Evolutionary conservation across 805 yeast species (phyloP).

Genomic region (Candida insectorum): DNA sequence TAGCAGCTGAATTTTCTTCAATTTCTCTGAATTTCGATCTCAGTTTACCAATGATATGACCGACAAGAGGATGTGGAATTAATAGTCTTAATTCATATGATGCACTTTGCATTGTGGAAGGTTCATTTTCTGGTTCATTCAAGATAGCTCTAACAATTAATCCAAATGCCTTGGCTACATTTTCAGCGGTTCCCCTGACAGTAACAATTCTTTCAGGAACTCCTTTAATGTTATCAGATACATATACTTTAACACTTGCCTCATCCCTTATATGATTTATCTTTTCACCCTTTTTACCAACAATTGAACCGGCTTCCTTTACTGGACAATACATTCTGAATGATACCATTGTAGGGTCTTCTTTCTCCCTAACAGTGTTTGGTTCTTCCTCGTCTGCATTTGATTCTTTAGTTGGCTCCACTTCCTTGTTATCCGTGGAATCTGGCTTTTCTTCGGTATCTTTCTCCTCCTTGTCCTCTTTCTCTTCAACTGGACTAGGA

Average conservation of each 20-base stretch:
- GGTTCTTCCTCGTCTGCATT: slow-evolving; percentile 2
- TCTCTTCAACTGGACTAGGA: background rate
- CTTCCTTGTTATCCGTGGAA: slow-evolving; percentile 1
- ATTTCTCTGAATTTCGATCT: slow-evolving; percentile 76
- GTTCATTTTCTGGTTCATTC: slow-evolving; percentile 63
- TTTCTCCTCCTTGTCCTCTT: background rate
- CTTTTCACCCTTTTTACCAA: slow-evolving; percentile 78
- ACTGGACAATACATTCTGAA: slow-evolving; percentile 74
- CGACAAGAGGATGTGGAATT: slow-evolving; percentile 77
- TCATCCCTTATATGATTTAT: slow-evolving; percentile 61
- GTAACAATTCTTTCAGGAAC: slow-evolving; percentile 72
- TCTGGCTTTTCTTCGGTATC: slow-evolving; percentile 3
- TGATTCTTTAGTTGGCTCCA: slow-evolving; percentile 1
- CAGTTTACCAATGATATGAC: slow-evolving; percentile 74
- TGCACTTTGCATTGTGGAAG: slow-evolving; percentile 53
- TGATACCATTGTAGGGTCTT: slow-evolving; percentile 60
- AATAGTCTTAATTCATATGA: slow-evolving; percentile 58
- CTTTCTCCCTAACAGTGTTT: slow-evolving; percentile 23
- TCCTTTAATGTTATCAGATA: slow-evolving; percentile 68
- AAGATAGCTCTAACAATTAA: slow-evolving; percentile 62
- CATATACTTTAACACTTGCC: slow-evolving; percentile 63
- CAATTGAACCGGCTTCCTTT: slow-evolving; percentile 70
- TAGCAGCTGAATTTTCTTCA: slow-evolving; percentile 78
- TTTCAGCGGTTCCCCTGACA: slow-evolving; percentile 71
- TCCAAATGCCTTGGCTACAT: slow-evolving; percentile 81